A percentile compares a stretch with the other conserved stretches of the same genome.
Conservation (phyloP, 2,329 filamentous ascomycete species). For the Helicocarpus griseus region DNA sequence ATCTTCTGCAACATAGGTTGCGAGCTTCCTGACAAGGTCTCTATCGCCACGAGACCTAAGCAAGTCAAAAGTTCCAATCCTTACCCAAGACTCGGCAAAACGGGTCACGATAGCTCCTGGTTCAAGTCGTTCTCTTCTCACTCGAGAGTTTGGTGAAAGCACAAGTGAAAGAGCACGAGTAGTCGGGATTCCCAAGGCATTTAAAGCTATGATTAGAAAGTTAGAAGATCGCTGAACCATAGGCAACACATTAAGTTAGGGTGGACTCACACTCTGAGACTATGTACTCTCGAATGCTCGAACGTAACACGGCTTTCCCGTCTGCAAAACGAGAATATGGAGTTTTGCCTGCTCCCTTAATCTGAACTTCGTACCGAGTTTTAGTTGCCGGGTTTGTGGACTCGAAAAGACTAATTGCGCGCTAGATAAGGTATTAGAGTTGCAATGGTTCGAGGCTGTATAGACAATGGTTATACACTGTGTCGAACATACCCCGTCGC, state of each 20-base stretch:
- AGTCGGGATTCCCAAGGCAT: slow-evolving; percentile 75
- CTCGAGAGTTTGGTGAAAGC: slow-evolving; percentile 60
- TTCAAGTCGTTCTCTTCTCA: slow-evolving; percentile 70
- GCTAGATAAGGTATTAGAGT: slow-evolving; percentile 21
- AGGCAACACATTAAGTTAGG: slow-evolving; percentile 2
- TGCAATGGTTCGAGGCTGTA: neutral
- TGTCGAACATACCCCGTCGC: slow-evolving; percentile 55
- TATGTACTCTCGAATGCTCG: slow-evolving; percentile 87
- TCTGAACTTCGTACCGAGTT: slow-evolving; percentile 77
- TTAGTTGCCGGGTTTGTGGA: slow-evolving; percentile 62
- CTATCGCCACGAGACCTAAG: slow-evolving; percentile 72
- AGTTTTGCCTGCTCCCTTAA: slow-evolving; percentile 88
- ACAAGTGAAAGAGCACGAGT: slow-evolving; percentile 80
- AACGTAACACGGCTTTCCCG: slow-evolving; percentile 84
- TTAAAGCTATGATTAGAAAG: slow-evolving; percentile 40
- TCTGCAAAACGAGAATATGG: slow-evolving; percentile 96
- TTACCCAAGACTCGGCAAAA: slow-evolving; percentile 84
- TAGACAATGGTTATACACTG: neutral
- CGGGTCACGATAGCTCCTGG: slow-evolving; percentile 86
- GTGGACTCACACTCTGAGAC: slow-evolving; percentile 60
- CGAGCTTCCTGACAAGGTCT: slow-evolving; percentile 59
- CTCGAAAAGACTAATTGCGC: slow-evolving; percentile 91
- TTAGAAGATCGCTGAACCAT: neutral
- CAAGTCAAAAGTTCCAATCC: slow-evolving; percentile 95
- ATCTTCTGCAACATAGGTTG: slow-evolving; percentile 77